A percentile compares a stretch with the other conserved stretches of the same genome.
These are phyloP conservation scores for Rubroboletus pulcherrimus DNA, from an alignment of 768 basidiomycete genomes.

Conservation along the genomic window DNA sequence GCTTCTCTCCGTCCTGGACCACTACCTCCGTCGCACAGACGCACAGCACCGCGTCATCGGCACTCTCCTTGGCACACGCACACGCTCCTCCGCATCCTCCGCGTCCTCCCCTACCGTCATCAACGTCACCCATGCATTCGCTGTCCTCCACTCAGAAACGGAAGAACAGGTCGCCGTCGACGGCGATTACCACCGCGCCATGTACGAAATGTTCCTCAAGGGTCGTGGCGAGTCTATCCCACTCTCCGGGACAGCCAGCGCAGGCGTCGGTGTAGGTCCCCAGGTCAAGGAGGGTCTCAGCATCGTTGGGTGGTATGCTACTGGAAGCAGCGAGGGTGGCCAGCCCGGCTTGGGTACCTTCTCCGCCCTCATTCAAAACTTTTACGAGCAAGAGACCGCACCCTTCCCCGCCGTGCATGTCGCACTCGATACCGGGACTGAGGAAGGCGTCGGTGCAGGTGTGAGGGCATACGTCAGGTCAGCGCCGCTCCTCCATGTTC, in stretches of 20 bases:
- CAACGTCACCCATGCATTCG: slow-evolving; percentile 82
- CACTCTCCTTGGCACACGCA: slow-evolving; percentile 82
- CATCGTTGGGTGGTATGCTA: slow-evolving; percentile 90
- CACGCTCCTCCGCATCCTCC: slow-evolving; percentile 36
- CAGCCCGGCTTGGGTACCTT: slow-evolving; percentile 69
- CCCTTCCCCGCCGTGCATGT: slow-evolving; percentile 90
- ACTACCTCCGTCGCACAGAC: slow-evolving; percentile 86
- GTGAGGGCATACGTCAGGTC: slow-evolving; percentile 88
- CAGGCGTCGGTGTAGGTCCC: slow-evolving; percentile 18
- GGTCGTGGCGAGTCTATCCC: slow-evolving; percentile 52
- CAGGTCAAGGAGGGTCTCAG: slow-evolving; percentile 61
- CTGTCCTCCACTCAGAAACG: slow-evolving; percentile 89
- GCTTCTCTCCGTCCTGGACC: slow-evolving; percentile 92
- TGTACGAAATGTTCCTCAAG: slow-evolving; percentile 79
- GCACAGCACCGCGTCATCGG: slow-evolving; percentile 89
- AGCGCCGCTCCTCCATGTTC: slow-evolving; percentile 15
- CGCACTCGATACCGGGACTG: slow-evolving; percentile 81
- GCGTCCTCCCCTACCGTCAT: slow-evolving; percentile 32
- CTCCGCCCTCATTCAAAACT: slow-evolving; percentile 96
- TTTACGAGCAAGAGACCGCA: slow-evolving; percentile 89
- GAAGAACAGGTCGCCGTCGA: slow-evolving; percentile 93
- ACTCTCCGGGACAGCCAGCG: slow-evolving; percentile 9
- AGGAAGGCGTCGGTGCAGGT: slow-evolving; percentile 59
- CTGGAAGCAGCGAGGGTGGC: slow-evolving; percentile 60
- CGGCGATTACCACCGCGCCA: slow-evolving; percentile 91